phyloP scores from a whole-genome alignment of 257 asterid genomes.

The Scutellaria galericulata region DNA sequence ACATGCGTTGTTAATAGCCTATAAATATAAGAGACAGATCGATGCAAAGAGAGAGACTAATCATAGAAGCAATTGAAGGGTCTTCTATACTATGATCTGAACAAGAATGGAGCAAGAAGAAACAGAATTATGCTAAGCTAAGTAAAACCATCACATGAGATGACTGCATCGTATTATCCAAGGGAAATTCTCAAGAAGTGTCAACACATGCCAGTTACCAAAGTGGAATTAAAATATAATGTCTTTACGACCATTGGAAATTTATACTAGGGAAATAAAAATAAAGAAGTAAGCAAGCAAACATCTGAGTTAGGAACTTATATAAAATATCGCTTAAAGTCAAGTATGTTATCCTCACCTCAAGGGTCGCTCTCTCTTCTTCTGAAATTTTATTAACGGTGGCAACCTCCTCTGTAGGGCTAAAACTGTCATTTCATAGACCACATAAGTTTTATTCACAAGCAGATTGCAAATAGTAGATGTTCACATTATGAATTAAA shows the following conservation, averaged over 20 bases:
- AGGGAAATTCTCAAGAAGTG: slow-evolving; percentile 17
- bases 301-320: slow-evolving; percentile 12
- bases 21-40: slow-evolving; percentile 3
- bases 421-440: slow-evolving; percentile 50
- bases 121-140: slow-evolving; percentile 10
- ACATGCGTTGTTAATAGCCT: slow-evolving; percentile 20
- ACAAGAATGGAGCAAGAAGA: slow-evolving; percentile 31
- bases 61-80: slow-evolving; percentile 27
- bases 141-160: slow-evolving; percentile 9
- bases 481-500: slow-evolving; percentile 26
- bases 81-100: no score
- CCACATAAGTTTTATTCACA: slow-evolving; percentile 26
- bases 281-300: slow-evolving; percentile 22
- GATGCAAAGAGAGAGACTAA: slow-evolving; percentile 13
- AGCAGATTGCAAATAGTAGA: neutral
- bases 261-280: slow-evolving; percentile 18
- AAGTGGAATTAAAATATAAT: slow-evolving; percentile 4
- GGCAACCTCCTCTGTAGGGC: slow-evolving; percentile 66
- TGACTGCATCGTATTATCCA: slow-evolving; percentile 8
- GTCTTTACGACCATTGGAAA: neutral
- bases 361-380: slow-evolving; percentile 67
- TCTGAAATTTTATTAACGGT: slow-evolving; percentile 52
- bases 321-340: slow-evolving; percentile 11
- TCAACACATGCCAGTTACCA: neutral
- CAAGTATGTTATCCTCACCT: slow-evolving; percentile 54